phyloP scores from a whole-genome alignment of 176 grass and related monocot genomes.

The Triticum turgidum region DNA sequence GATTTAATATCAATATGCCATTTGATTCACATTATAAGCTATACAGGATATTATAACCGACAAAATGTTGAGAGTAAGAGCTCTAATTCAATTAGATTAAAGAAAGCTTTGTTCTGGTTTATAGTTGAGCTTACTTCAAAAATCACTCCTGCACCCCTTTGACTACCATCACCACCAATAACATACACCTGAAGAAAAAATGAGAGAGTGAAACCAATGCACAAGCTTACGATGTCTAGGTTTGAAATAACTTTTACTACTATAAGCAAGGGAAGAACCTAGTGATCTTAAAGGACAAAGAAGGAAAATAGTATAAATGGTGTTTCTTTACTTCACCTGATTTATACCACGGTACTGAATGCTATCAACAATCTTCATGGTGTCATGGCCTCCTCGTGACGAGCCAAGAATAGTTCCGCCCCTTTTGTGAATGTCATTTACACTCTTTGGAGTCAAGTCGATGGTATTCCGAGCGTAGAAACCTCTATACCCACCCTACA shows the following conservation, averaged over 20 bases:
- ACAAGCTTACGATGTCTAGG: background rate
- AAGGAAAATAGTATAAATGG: background rate
- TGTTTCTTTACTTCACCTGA: slow-evolving; percentile 44
- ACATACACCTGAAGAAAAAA: slow-evolving; percentile 67
- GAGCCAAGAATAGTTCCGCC: slow-evolving; percentile 89
- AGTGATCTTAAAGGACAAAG: background rate
- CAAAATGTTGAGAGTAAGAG: background rate
- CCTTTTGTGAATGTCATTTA: slow-evolving; percentile 93
- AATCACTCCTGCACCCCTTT: slow-evolving; percentile 87
- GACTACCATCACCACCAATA: slow-evolving; percentile 95
- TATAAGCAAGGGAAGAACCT: background rate
- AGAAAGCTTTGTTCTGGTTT: background rate
- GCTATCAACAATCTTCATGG: slow-evolving; percentile 88
- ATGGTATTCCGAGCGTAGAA: slow-evolving; percentile 91
- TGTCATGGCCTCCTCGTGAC: slow-evolving; percentile 95
- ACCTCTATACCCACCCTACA: slow-evolving; percentile 87
- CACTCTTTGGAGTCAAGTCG: slow-evolving; percentile 64
- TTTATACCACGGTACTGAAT: slow-evolving; percentile 96
- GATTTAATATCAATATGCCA: background rate
- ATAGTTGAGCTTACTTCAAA: slow-evolving; percentile 62
- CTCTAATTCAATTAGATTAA: background rate
- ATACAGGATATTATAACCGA: background rate
- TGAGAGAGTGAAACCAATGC: slow-evolving; percentile 8
- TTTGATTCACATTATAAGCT: background rate
- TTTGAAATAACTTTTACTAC: background rate